Conservation (phyloP, 495 filamentous ascomycete species). For the Physcia stellaris region DNA sequence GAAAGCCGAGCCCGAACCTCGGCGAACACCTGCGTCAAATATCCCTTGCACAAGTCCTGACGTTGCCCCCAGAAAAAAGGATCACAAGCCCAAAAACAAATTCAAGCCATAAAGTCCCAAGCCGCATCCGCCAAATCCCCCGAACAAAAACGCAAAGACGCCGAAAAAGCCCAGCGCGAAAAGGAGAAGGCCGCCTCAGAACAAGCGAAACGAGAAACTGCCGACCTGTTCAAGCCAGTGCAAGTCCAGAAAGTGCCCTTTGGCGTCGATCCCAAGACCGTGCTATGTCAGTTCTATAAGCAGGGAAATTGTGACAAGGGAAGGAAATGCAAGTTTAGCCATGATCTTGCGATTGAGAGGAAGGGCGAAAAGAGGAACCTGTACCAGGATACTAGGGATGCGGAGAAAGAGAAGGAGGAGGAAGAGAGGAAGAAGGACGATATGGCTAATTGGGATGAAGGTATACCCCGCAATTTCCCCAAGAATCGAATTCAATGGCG, state of each 20-base stretch:
- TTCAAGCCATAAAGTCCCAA: conserved; percentile 64
- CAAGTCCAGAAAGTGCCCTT: conserved; percentile 95
- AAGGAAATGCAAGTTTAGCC: conserved; percentile 92
- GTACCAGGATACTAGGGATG: conserved; percentile 74
- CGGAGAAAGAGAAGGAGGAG: conserved; percentile 50
- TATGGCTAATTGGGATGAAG: conserved; percentile 90
- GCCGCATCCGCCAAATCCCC: conserved; percentile 56
- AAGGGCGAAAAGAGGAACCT: conserved; percentile 85
- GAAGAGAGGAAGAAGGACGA: conserved; percentile 78
- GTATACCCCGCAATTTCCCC: not conserved
- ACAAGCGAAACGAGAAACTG: conserved; percentile 58
- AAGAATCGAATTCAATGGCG: not conserved
- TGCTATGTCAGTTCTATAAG: conserved; percentile 93
- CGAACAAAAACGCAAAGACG: conserved; percentile 78
- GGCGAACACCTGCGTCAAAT: not conserved
- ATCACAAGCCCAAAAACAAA: conserved; percentile 71
- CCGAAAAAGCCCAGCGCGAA: conserved; percentile 73
- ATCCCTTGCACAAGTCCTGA: not conserved
- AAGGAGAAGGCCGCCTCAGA: conserved; percentile 83
- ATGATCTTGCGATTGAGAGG: conserved; percentile 78
- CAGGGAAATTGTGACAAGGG: conserved; percentile 97
- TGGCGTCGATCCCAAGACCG: conserved; percentile 95
- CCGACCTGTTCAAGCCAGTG: conserved; percentile 84
- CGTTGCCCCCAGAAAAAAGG: conserved; percentile 92
- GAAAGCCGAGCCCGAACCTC: not conserved